Conservation (phyloP, 2,329 filamentous ascomycete genomes). For the Diplodia corticola region DNA sequence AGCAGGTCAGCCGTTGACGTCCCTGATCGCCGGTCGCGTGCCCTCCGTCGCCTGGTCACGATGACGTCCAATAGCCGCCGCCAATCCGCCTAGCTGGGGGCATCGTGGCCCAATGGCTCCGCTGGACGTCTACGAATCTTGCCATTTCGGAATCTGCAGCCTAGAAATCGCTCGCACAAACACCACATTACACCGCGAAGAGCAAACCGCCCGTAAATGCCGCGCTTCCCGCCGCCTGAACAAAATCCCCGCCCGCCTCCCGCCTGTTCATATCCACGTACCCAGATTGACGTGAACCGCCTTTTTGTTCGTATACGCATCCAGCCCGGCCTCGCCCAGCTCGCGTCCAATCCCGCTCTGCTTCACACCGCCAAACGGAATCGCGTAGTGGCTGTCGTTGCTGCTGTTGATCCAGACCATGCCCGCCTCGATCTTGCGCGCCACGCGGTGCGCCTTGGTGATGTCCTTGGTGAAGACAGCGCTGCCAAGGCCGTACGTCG, state of each 20-base stretch:
- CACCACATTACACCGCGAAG: not conserved
- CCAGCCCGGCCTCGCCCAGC: slow-evolving; percentile 60
- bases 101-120: slow-evolving; percentile 10
- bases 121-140: not conserved
- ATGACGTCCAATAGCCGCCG: slow-evolving; percentile 2
- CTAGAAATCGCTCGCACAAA: not conserved
- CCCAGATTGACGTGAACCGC: slow-evolving; percentile 52
- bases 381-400: slow-evolving; percentile 32
- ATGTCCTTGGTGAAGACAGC: slow-evolving; percentile 56
- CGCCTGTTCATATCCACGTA: slow-evolving; percentile 39
- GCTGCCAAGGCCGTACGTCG: slow-evolving; percentile 53
- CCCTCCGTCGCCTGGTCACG: not conserved
- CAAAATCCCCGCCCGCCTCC: not conserved
- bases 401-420: slow-evolving; percentile 55
- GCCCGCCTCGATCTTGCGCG: slow-evolving; percentile 49
- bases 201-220: slow-evolving; percentile 1
- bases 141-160: not conserved
- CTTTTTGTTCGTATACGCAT: slow-evolving; percentile 63
- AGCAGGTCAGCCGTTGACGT: not conserved
- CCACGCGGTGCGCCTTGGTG: slow-evolving; percentile 48
- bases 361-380: slow-evolving; percentile 64
- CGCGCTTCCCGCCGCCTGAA: not conserved
- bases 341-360: slow-evolving; percentile 63
- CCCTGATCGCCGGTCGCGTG: not conserved
- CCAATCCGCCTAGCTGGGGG: slow-evolving; percentile 4